Percentiles rank a stretch among this genome's conserved stretches.
Conservation (phyloP, 805 yeast genomes). For the Saccharomyces jurei region DNA sequence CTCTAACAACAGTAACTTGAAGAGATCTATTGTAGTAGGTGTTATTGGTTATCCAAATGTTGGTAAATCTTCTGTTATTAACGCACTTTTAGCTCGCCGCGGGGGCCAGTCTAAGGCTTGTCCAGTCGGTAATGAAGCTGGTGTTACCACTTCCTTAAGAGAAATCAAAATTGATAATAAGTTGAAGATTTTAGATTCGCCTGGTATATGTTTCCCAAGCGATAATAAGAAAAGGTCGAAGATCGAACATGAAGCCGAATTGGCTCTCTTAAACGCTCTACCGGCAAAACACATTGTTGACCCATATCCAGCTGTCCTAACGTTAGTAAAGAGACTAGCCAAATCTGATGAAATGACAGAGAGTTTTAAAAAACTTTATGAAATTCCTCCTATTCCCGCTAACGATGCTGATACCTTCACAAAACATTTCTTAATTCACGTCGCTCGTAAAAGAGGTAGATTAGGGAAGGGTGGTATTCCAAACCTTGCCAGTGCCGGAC, state of each 20-base stretch:
- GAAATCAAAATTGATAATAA: slow-evolving; percentile 89
- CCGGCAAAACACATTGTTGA: slow-evolving; percentile 82
- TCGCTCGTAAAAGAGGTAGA: slow-evolving; percentile 89
- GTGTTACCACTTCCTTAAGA: slow-evolving; percentile 87
- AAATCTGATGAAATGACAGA: slow-evolving; percentile 72
- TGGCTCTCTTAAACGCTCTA: slow-evolving; percentile 78
- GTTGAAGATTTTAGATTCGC: slow-evolving; percentile 84
- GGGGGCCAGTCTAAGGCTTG: slow-evolving; percentile 63
- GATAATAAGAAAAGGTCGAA: slow-evolving; percentile 47
- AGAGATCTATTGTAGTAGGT: slow-evolving; percentile 86
- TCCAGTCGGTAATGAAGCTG: slow-evolving; percentile 96
- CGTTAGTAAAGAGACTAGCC: slow-evolving; percentile 67
- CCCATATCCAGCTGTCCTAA: slow-evolving; percentile 72
- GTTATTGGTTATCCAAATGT: slow-evolving; percentile 97
- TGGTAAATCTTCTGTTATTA: slow-evolving; percentile 91
- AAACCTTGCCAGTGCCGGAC: slow-evolving; percentile 77
- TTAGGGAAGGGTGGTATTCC: slow-evolving; percentile 91
- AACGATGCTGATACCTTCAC: slow-evolving; percentile 66
- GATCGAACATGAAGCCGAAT: slow-evolving; percentile 74
- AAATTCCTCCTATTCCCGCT: slow-evolving; percentile 72
- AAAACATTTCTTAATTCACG: slow-evolving; percentile 80
- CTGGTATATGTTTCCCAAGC: slow-evolving; percentile 92
- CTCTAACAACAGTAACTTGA: slow-evolving; percentile 74
- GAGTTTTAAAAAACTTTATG: slow-evolving; percentile 63
- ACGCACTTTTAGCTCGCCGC: slow-evolving; percentile 77